Conservation (phyloP, 148 eudicot genomes). For the Chenopodium berlandieri region DNA sequence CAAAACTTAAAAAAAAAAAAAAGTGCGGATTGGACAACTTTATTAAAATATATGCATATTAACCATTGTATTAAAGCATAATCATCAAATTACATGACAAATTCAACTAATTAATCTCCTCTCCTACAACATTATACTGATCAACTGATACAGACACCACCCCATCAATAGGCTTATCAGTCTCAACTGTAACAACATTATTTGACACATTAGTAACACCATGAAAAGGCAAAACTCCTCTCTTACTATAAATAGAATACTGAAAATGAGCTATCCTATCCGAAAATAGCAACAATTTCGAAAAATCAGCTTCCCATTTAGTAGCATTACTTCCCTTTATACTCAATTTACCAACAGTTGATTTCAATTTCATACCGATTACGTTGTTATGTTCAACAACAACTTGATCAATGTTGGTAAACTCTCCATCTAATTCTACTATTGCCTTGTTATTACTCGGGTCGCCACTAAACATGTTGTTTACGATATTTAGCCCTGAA, state of each 20-base stretch:
- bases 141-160: conserved; percentile 17
- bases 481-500: conserved; percentile 16
- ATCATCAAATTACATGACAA: neutral
- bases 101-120: neutral
- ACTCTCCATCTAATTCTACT: conserved; percentile 14
- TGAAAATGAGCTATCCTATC: conserved; percentile 14
- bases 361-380: conserved; percentile 13
- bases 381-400: conserved; percentile 18
- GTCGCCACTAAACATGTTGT: conserved; percentile 23
- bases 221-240: neutral
- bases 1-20: too few species aligned
- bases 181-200: conserved; percentile 21
- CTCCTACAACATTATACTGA: conserved; percentile 18
- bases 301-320: conserved; percentile 22
- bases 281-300: conserved; percentile 21
- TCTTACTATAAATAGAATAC: conserved; percentile 14
- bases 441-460: conserved; percentile 7
- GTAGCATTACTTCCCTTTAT: conserved; percentile 1
- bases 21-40: too few species aligned
- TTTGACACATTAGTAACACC: conserved; percentile 18
- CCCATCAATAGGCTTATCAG: conserved; percentile 15
- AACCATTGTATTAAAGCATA: too few species aligned
- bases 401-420: conserved; percentile 17
- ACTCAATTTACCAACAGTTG: conserved; percentile 6
- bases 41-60: too few species aligned